Conservation (phyloP, 768 basidiomycete species). For the Asterophora lycoperdoides region DNA sequence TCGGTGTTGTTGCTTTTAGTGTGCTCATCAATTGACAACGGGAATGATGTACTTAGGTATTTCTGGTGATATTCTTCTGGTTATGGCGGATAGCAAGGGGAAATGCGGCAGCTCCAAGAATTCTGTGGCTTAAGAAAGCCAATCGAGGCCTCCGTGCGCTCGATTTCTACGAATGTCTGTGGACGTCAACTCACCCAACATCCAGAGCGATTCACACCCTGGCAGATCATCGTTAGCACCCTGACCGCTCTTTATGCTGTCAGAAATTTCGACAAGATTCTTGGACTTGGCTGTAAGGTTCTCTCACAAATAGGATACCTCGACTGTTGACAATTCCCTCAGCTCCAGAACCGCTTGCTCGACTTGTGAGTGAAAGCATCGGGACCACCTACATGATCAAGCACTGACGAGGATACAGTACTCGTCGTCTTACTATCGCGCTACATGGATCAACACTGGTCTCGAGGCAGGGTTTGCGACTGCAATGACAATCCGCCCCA, state of each 20-base stretch:
- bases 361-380: slow-evolving; percentile 58
- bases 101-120: slow-evolving; percentile 55
- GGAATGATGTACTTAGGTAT: slow-evolving; percentile 55
- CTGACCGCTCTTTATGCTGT: slow-evolving; percentile 81
- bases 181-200: background rate
- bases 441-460: slow-evolving; percentile 91
- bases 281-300: slow-evolving; percentile 73
- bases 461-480: slow-evolving; percentile 98
- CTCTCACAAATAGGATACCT: background rate
- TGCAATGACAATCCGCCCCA: slow-evolving; percentile 87
- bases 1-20: background rate
- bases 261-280: slow-evolving; percentile 78
- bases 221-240: slow-evolving; percentile 87
- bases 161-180: background rate
- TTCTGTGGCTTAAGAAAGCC: slow-evolving; percentile 57
- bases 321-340: slow-evolving; percentile 2
- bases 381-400: background rate
- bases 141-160: slow-evolving; percentile 60
- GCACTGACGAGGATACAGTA: slow-evolving; percentile 47
- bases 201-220: slow-evolving; percentile 86
- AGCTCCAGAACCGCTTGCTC: slow-evolving; percentile 93
- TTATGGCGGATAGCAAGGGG: slow-evolving; percentile 72
- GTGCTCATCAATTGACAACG: background rate
- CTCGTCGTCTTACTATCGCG: slow-evolving; percentile 89
- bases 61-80: slow-evolving; percentile 92